phyloP scores from a whole-genome alignment of 345 rosid genomes.

The Lepidium africanum region DNA sequence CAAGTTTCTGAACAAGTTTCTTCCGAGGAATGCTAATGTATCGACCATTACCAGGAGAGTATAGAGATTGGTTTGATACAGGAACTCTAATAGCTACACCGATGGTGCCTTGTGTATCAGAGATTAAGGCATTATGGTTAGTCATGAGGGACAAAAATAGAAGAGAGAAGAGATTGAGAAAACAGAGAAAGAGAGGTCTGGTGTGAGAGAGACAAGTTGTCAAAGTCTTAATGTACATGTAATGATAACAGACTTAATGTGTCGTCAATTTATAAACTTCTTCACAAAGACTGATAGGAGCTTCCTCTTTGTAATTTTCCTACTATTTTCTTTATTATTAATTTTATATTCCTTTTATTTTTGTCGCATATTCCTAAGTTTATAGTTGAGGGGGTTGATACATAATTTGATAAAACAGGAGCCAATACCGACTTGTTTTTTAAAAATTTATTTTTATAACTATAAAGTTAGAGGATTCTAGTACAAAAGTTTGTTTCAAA shows the following conservation, averaged over 20 bases:
- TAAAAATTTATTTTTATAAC: not conserved
- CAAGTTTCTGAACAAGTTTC: constrained; percentile 36
- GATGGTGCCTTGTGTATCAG: constrained; percentile 36
- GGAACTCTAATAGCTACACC: constrained; percentile 31
- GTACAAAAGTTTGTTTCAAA: not conserved
- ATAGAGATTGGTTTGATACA: constrained; percentile 17
- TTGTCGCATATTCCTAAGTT: not conserved
- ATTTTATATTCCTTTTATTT: not conserved
- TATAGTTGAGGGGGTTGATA: not conserved
- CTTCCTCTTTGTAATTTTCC: constrained; percentile 11
- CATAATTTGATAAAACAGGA: not conserved
- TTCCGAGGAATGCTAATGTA: constrained; percentile 28
- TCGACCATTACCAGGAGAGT: not conserved
- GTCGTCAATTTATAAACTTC: constrained; percentile 37
- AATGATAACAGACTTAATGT: constrained; percentile 18
- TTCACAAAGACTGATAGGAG: constrained; percentile 9
- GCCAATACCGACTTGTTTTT: not conserved
- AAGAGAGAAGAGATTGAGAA: constrained; percentile 26
- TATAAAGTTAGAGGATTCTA: not conserved
- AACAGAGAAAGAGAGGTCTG: constrained; percentile 8
- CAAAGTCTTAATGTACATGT: constrained; percentile 2
- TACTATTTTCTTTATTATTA: not conserved
- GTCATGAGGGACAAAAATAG: constrained; percentile 36
- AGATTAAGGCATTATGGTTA: constrained; percentile 51
- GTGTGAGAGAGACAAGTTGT: constrained; percentile 11